phyloP scores from a whole-genome alignment of 345 rosid genomes.

The Ceriops decandra region DNA sequence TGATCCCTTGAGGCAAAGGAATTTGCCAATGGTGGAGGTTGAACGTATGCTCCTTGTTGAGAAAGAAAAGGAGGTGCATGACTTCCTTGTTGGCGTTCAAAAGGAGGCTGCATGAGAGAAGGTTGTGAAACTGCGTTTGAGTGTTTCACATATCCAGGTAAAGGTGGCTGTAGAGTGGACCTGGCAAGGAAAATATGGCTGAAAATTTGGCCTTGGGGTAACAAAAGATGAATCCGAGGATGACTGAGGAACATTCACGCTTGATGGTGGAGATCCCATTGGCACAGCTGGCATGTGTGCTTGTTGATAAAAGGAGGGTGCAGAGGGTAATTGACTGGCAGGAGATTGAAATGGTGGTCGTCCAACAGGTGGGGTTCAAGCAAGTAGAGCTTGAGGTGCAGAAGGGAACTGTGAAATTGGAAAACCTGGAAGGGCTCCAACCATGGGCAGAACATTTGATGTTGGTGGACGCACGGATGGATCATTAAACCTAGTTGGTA shows the following conservation, averaged over 20 bases:
- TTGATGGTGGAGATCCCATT: constrained; percentile 56
- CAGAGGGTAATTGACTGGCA: constrained; percentile 45
- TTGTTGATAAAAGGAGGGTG: constrained; percentile 46
- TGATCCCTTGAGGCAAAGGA: constrained; percentile 49
- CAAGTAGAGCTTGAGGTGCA: constrained; percentile 40
- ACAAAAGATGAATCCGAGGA: constrained; percentile 31
- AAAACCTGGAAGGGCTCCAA: constrained; percentile 45
- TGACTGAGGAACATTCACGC: constrained; percentile 35
- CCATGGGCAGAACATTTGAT: constrained; percentile 48
- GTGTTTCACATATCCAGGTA: constrained; percentile 65
- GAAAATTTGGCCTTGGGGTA: constrained; percentile 46
- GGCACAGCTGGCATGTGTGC: constrained; percentile 45
- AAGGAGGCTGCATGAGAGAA: constrained; percentile 47
- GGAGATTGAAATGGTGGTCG: constrained; percentile 53
- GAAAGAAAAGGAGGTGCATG: constrained; percentile 42
- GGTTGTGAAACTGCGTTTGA: constrained; percentile 37
- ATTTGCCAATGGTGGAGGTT: constrained; percentile 35
- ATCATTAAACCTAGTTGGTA: constrained; percentile 28
- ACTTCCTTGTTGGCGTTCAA: constrained; percentile 53
- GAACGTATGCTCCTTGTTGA: constrained; percentile 49
- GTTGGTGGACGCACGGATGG: constrained; percentile 46
- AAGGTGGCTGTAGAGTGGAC: constrained; percentile 43
- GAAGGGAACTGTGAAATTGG: constrained; percentile 53
- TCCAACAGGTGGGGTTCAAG: constrained; percentile 41
- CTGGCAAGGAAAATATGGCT: constrained; percentile 43